Conservation (phyloP, 2,329 filamentous ascomycete species). For the Fusarium stilboides region DNA sequence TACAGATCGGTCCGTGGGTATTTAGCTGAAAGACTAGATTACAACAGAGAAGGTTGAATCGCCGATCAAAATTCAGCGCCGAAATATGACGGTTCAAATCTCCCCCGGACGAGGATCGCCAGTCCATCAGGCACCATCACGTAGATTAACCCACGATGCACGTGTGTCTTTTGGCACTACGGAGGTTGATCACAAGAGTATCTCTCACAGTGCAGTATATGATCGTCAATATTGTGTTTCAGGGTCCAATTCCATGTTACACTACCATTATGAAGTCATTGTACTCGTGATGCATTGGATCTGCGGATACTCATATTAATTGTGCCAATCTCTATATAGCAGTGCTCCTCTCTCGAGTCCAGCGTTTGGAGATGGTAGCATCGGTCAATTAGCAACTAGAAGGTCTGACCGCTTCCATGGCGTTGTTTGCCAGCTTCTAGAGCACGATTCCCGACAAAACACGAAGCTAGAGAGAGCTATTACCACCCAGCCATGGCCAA, state of each 20-base stretch:
- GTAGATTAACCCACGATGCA: conserved; percentile 6
- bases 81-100: conserved; percentile 13
- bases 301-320: conserved; percentile 10
- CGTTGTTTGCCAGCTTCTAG: conserved; percentile 16
- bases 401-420: conserved; percentile 13
- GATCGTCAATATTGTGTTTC: conserved; percentile 14
- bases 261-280: not conserved
- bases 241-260: conserved; percentile 4
- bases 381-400: conserved; percentile 3
- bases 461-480: not conserved
- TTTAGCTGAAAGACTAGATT: conserved; percentile 12
- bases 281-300: conserved; percentile 6
- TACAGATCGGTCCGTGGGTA: conserved; percentile 5
- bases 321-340: conserved; percentile 8
- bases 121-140: conserved; percentile 10
- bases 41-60: conserved; percentile 19
- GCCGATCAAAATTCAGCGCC: conserved; percentile 24
- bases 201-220: conserved; percentile 36
- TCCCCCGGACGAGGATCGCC: conserved; percentile 42
- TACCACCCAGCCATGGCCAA: not conserved
- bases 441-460: conserved; percentile 2
- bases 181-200: conserved; percentile 13
- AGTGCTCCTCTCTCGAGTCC: conserved; percentile 1
- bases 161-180: too few species aligned
- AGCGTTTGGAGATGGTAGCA: conserved; percentile 6